These are phyloP conservation scores for Solanum commersonii DNA, from an alignment of 257 asterid species.

Conservation along the genomic window DNA sequence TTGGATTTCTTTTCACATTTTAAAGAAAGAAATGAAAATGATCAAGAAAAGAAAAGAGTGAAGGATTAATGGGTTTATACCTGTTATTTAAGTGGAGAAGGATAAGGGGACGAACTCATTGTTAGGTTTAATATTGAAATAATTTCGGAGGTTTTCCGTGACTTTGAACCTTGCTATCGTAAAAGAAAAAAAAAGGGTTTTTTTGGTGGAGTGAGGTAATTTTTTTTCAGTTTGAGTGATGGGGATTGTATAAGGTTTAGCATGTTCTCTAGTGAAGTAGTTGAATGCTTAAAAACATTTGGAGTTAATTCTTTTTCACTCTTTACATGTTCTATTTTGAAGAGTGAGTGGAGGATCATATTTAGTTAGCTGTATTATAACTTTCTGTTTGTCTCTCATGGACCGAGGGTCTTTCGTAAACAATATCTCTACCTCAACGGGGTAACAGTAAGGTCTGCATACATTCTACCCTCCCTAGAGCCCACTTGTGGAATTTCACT, in stretches of 20 bases:
- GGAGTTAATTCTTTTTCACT: background rate
- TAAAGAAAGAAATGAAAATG: background rate
- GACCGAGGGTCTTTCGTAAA: background rate
- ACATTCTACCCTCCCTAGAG: background rate
- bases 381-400: background rate
- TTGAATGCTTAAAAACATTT: background rate
- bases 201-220: background rate
- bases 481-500: background rate
- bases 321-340: background rate
- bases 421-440: background rate
- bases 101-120: background rate
- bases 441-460: background rate
- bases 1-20: background rate
- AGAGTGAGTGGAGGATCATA: background rate
- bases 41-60: background rate
- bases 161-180: background rate
- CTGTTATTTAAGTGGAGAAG: background rate
- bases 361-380: background rate
- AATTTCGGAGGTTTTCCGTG: background rate
- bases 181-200: background rate
- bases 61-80: background rate
- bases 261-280: background rate
- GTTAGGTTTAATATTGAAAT: background rate
- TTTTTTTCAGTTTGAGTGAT: background rate
- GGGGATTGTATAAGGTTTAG: background rate